Percentiles rank a stretch among this genome's conserved stretches.
Evolutionary conservation across 495 filamentous ascomycete species (phyloP).

Genomic region (Neurospora terricola): DNA sequence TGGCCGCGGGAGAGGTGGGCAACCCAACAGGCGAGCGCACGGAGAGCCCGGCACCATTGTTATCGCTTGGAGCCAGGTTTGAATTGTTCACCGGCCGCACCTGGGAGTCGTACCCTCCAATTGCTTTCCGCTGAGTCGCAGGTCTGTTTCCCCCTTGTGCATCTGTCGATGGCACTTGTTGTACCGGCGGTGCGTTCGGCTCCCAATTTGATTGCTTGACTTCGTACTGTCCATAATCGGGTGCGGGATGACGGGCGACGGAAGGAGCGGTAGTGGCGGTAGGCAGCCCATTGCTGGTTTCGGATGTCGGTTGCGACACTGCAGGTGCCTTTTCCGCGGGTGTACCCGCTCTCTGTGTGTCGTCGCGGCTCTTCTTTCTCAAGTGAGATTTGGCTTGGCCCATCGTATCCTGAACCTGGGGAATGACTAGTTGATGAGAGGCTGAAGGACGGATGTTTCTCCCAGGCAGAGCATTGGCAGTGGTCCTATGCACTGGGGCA

Average conservation of each 20-base stretch:
- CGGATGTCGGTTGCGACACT: background rate
- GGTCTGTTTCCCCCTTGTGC: slow-evolving; percentile 4
- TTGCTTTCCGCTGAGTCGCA: slow-evolving; percentile 1
- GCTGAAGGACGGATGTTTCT: slow-evolving; percentile 22
- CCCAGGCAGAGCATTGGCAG: slow-evolving; percentile 19
- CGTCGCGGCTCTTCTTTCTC: slow-evolving; percentile 3
- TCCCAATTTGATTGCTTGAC: slow-evolving; percentile 9
- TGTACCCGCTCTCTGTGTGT: background rate
- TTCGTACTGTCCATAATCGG: slow-evolving; percentile 17
- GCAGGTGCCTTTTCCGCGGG: background rate
- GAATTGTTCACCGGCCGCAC: slow-evolving; percentile 8
- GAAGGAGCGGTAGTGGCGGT: slow-evolving; percentile 5
- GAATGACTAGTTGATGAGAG: slow-evolving; percentile 9
- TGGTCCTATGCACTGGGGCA: slow-evolving; percentile 10
- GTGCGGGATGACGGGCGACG: slow-evolving; percentile 11
- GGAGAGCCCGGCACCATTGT: slow-evolving; percentile 1
- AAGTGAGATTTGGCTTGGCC: slow-evolving; percentile 18
- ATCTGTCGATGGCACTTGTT: slow-evolving; percentile 23
- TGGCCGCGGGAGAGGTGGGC: slow-evolving; percentile 10
- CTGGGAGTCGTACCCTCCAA: slow-evolving; percentile 3
- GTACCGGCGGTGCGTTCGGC: slow-evolving; percentile 16
- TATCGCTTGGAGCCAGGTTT: slow-evolving; percentile 1
- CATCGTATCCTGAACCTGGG: slow-evolving; percentile 14
- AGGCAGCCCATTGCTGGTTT: slow-evolving; percentile 4
- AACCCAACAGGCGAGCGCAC: slow-evolving; percentile 10